Evolutionary conservation across 2,329 filamentous ascomycete species (phyloP).

Genomic region (Fonsecaea monophora): DNA sequence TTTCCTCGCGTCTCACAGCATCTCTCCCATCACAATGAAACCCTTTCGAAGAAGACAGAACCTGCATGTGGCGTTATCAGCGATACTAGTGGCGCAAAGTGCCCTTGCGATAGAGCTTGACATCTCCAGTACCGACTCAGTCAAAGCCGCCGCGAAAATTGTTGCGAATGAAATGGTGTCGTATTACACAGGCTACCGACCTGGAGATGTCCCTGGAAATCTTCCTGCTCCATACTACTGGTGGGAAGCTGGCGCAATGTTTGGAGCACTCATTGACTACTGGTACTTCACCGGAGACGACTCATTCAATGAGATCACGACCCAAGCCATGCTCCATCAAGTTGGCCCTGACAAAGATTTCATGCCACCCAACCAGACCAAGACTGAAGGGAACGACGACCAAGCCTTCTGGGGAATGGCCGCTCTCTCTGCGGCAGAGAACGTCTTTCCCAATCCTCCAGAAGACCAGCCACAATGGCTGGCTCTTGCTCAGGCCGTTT

Average conservation of each 20-base stretch:
- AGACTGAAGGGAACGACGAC: slow-evolving; percentile 60
- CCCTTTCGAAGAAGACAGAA: slow-evolving; percentile 32
- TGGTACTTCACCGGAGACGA: slow-evolving; percentile 82
- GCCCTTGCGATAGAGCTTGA: slow-evolving; percentile 36
- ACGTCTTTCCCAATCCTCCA: slow-evolving; percentile 73
- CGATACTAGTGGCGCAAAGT: slow-evolving; percentile 31
- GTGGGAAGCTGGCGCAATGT: slow-evolving; percentile 79
- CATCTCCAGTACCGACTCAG: slow-evolving; percentile 48
- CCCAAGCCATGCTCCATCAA: slow-evolving; percentile 75
- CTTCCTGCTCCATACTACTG: slow-evolving; percentile 62
- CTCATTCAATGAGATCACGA: slow-evolving; percentile 72
- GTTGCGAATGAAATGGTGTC: slow-evolving; percentile 58
- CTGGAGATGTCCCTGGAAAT: slow-evolving; percentile 59
- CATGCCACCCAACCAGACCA: slow-evolving; percentile 68
- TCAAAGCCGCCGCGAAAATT: slow-evolving; percentile 54
- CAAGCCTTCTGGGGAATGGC: slow-evolving; percentile 86
- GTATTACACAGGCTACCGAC: slow-evolving; percentile 58
- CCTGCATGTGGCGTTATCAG: slow-evolving; percentile 20
- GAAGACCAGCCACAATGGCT: slow-evolving; percentile 73
- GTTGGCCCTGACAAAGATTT: slow-evolving; percentile 75
- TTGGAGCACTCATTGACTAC: slow-evolving; percentile 75
- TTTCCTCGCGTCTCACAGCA: neutral
- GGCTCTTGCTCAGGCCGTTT: slow-evolving; percentile 77
- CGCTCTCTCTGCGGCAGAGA: slow-evolving; percentile 78
- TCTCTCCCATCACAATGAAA: slow-evolving; percentile 26